These are phyloP conservation scores for Globisporangium takayamanum DNA, from an alignment of 352 stramenopile species.

Conservation along the genomic window DNA sequence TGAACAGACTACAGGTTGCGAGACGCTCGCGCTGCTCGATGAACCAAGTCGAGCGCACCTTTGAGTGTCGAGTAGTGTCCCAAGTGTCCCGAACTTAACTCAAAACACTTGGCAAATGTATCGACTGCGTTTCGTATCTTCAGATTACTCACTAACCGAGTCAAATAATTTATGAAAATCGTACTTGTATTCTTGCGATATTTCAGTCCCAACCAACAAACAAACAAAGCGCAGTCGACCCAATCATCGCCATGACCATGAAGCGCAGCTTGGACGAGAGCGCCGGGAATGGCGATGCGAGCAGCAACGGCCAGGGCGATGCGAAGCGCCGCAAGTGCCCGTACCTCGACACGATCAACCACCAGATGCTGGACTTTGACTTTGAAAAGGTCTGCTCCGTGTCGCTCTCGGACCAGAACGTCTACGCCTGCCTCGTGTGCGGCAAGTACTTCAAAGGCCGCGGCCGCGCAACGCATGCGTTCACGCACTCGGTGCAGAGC, in stretches of 20 bases:
- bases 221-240: background rate
- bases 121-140: too few species aligned
- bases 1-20: too few species aligned
- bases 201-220: too few species aligned
- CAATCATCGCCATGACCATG: conserved; percentile 6
- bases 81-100: too few species aligned
- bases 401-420: conserved; percentile 94
- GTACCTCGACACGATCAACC: conserved; percentile 98
- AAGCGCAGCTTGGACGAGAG: conserved; percentile 45
- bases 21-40: too few species aligned
- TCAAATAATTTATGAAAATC: too few species aligned
- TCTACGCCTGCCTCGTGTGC: conserved; percentile 98
- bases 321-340: conserved; percentile 91
- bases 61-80: too few species aligned
- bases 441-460: conserved; percentile 98
- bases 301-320: conserved; percentile 4
- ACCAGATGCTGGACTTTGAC: conserved; percentile 98
- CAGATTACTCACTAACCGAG: too few species aligned
- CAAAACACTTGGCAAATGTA: too few species aligned
- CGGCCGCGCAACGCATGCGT: conserved; percentile 90
- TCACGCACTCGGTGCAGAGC: conserved; percentile 95
- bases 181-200: conserved; percentile 6
- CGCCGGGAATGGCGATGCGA: conserved; percentile 5
- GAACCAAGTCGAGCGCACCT: too few species aligned
- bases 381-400: conserved; percentile 98